Base-by-base conservation (phyloP, 495 filamentous ascomycete species). In the Penicillium malachiteum region DNA sequence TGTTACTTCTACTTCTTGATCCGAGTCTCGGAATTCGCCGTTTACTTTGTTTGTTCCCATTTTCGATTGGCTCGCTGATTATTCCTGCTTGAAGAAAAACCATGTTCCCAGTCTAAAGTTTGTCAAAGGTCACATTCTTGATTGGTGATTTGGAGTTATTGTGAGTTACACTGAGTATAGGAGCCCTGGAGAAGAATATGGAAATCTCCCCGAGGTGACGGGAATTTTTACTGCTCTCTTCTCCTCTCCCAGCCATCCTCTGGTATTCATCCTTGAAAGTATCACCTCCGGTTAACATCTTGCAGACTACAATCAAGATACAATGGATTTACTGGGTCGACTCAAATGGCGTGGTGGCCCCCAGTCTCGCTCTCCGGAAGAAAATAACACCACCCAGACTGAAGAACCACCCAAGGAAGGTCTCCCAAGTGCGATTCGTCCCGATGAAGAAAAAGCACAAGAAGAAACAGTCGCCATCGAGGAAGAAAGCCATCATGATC, bases 401-500 rank as follows among this genome's bases (percentile, higher is more conserved):
- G 34, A 35, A 35, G 33, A 5, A 5, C 21, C 50, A 1, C 17
- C 54, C 9, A 50, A 52, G n/a, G 31, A 21, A 50, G 34, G 57
- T 11, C 40, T 53, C 18, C n/a, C 39, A n/a, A 47, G 48, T 10
- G 42, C 42, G 8, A n/a, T 44, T 3, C 21, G 55, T 12, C 21
- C 39, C 4, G 60, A 63, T 18, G 62, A 61, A 14, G 67, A 70
- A 40, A 62, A 62, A n/a, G 18, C 49, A 4, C 37, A 51, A 32
- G 56, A 47, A 5, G 68, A 71, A 17, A 60, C 68, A 0, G 31
- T 48, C 11, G 61, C 65, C 1, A 71, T 66, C 44, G 69, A 72
- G 31, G 55, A 65, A 44, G 63, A 70, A 50, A 62, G 59, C 34
- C 72, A 78, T 21, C 62, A 78, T n/a, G 67, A 79, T 51, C 75